Evolutionary conservation across 1,284 basidiomycete species (phyloP).

Genomic region (Rugiboletus extremiorientalis): DNA sequence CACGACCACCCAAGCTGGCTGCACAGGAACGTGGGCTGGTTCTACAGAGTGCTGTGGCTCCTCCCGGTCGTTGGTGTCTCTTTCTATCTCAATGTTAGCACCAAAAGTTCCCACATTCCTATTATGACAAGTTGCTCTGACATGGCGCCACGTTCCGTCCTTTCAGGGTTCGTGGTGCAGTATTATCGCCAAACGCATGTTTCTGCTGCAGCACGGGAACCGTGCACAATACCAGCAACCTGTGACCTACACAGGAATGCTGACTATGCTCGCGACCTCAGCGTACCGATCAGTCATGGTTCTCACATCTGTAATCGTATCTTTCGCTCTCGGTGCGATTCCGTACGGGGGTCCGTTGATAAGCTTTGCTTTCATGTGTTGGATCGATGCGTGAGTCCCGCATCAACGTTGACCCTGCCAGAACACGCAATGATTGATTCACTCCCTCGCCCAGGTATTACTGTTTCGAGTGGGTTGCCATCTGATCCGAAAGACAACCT

Average conservation of each 20-base stretch:
- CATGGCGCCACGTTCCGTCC: conserved; percentile 7
- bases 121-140: conserved; percentile 11
- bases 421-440: conserved; percentile 4
- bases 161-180: conserved; percentile 70
- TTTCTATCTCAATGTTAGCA: conserved; percentile 73
- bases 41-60: conserved; percentile 75
- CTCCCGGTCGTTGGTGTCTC: conserved; percentile 69
- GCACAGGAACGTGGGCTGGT: conserved; percentile 67
- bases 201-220: conserved; percentile 62
- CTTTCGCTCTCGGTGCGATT: conserved; percentile 59
- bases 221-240: conserved; percentile 48
- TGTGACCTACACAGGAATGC: conserved; percentile 64
- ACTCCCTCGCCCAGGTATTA: conserved; percentile 59
- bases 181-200: conserved; percentile 69
- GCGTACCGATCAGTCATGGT: conserved; percentile 81
- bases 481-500: background rate
- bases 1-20: conserved; percentile 62
- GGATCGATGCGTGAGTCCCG: conserved; percentile 76
- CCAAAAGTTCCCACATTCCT: conserved; percentile 4
- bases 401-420: background rate
- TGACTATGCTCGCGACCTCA: conserved; percentile 71
- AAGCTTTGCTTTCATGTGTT: conserved; percentile 74
- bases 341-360: conserved; percentile 60
- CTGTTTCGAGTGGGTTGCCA: conserved; percentile 73
- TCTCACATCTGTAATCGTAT: conserved; percentile 68